Base-by-base conservation (phyloP, 495 filamentous ascomycete species). In the Neurospora sp. region DNA sequence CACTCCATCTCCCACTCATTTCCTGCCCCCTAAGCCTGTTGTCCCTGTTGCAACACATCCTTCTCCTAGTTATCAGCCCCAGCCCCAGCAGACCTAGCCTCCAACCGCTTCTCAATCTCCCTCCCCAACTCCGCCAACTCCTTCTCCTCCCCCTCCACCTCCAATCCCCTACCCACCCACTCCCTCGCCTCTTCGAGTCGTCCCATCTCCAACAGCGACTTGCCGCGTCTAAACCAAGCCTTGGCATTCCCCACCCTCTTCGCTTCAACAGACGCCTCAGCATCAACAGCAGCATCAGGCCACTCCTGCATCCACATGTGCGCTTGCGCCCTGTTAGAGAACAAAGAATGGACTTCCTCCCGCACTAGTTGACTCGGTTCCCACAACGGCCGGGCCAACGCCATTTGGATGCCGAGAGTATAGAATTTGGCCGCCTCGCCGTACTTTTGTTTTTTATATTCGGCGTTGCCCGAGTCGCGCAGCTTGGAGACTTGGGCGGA, bases 161-260 rank as follows among this genome's bases (percentile, higher is more conserved):
- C 95, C 74, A 97, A 77, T 14, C 88, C 94, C 78, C 87, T 84
- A 53, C 82, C 84, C 48, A 97, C 84, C 85, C 92, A 94, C 70
- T 87, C 87, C 80, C 84, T 85, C 8, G 93, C 93, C 87, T 99
- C 96, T 73, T 91, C 89, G 80, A 91, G 83, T 79, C 94, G 81
- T 9, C 91, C 90, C 96, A 98, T 98, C 90, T 99, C 96, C 70
- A 89, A 81, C 79, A 97, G 83, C 81, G 90, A 94, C 83, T 88
- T 89, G 9, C 91, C 94, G 74, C 92, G 83, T 68, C 95, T 83
- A 90, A 93, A 98, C 92, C 94, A 98, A 3, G 91, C 94, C 89
- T 98, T 98, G 8, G 92, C 89, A 82, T 99, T 98, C 39, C 90
- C 93, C 59, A 87, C 84, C 70, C 89, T 85, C 89, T 96, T 97